Evolutionary conservation across 371 early-diverging fungal species (phyloP), one percentile per base, ranked within the genome.

Genomic region (Apophysomyces elegans): DNA sequence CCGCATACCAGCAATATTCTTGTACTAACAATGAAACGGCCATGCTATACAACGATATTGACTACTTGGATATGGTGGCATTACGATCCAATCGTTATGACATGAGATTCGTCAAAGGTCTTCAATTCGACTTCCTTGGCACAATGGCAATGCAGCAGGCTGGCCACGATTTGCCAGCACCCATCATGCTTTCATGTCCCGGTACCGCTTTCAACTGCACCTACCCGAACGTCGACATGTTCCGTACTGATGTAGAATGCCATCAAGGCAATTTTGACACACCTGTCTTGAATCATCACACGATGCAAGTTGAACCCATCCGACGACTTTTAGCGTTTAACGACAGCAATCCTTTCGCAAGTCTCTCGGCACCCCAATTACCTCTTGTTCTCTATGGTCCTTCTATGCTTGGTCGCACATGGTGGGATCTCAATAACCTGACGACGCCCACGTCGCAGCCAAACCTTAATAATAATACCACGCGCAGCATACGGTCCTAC

Each of bases 161-260:
- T 21, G n/a, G 38, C 11, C 21, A 38, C n/a, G 37, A 47, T 37
- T 7, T 37, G 18, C 58, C 45, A 11, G 18, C 37, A n/a, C 43
- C 35, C 4, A 2, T 11, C 9, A 46, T 18, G 14, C 11, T 37
- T 13, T 1, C 41, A 12, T 65, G 65, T 44, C 36, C 58, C 2
- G 7, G 5, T n/a, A 37, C 39, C 7, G 69, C 69, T 5, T 7
- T 36, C 5, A 69, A 69, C 38, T 69, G 69, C 36, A 69, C 61
- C 0, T 58, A 64, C 61, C 14, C 44, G 39, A 6, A 60, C 12
- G 9, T 59, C 37, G 35, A 35, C 1, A 26, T 47, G 9, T 36
- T 59, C 8, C 65, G 47, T 36, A 65, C 54, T 1, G 65, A 37
- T 12, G 44, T 35, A 4, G 39, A 64, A 21, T 69, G 69, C 43